These are phyloP conservation scores for Lepidium sativum DNA, from an alignment of 345 rosid genomes.

Conservation along the genomic window DNA sequence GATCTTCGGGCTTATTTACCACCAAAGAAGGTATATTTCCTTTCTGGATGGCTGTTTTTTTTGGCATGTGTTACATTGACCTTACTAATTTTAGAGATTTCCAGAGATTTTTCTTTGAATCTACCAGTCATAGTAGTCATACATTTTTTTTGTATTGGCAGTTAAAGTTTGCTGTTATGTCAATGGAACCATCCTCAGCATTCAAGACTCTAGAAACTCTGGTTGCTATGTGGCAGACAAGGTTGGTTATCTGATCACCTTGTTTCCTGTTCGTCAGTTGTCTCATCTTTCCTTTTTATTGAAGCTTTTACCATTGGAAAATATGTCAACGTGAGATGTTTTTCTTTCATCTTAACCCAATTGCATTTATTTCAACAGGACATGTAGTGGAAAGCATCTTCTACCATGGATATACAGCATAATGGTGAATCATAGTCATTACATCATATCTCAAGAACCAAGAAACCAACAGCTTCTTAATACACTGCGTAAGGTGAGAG, in stretches of 20 bases:
- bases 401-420: constrained; percentile 78
- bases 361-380: constrained; percentile 36
- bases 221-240: constrained; percentile 70
- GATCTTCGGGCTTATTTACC: constrained; percentile 52
- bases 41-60: background rate
- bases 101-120: background rate
- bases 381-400: constrained; percentile 39
- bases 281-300: background rate
- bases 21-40: constrained; percentile 58
- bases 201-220: constrained; percentile 55
- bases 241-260: constrained; percentile 38
- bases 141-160: constrained; percentile 24
- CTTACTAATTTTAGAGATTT: background rate
- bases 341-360: background rate
- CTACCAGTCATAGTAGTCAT: background rate
- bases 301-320: background rate
- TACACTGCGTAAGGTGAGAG: constrained; percentile 54
- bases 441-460: constrained; percentile 46
- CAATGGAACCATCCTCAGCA: constrained; percentile 61
- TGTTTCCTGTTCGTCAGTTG: background rate
- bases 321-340: background rate
- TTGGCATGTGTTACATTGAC: background rate
- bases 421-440: constrained; percentile 59
- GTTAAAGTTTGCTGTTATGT: constrained; percentile 60
- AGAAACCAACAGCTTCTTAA: constrained; percentile 36